Evolutionary conservation across 352 stramenopile genomes (phyloP), one percentile per base, ranked within the genome.

Genomic region (Chrysophaeum taylorii): DNA sequence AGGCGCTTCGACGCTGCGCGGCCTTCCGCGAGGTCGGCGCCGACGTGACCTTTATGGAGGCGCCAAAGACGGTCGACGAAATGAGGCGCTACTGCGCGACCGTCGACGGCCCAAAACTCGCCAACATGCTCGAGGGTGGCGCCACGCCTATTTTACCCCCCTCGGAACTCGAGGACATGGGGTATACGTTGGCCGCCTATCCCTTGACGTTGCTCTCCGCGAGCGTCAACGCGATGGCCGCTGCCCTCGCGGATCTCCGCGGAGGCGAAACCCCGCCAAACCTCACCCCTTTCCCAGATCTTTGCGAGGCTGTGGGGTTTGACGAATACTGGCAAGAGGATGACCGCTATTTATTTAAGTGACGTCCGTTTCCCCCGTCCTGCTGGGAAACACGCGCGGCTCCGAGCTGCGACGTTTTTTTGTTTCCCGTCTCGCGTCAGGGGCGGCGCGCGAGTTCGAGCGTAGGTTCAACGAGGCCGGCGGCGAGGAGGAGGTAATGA

Each of bases 1-100:
- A 96, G 76, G 91, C 90, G 33, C 90, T 97, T 60, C 80, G 85
- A 60, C 84, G 93, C 37, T 97, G 89, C 81, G 78, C 92, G 31
- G 87, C 90, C 64, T 97, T 97, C 72, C 77, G 81, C 57, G 84
- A 90, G 29, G 84, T 90, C 18, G 90, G 92, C 5, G 91, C 89
- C 53, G 92, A 97, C 75, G 95, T 97, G 71, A 96, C 91, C 18
- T 97, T 98, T 74, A 74, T 97, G 7, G 93, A 97, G 68, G 90
- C 91, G 4, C 91, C 90, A 0, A 82, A 87, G 66, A 89, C 85
- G 0, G 73, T 94, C 0, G 85, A 93, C 4, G 87, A 97, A 79
- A 96, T 97, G 90, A 53, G 85, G 69, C 79, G 82, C 52, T 97
- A 94, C 74, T 97, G 92, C 75, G 69, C 76, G 33, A 71, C 87